Evolutionary conservation across 148 eudicot species (phyloP), one percentile per base, ranked within the genome.

Genomic region (Suaeda aralocaspica): DNA sequence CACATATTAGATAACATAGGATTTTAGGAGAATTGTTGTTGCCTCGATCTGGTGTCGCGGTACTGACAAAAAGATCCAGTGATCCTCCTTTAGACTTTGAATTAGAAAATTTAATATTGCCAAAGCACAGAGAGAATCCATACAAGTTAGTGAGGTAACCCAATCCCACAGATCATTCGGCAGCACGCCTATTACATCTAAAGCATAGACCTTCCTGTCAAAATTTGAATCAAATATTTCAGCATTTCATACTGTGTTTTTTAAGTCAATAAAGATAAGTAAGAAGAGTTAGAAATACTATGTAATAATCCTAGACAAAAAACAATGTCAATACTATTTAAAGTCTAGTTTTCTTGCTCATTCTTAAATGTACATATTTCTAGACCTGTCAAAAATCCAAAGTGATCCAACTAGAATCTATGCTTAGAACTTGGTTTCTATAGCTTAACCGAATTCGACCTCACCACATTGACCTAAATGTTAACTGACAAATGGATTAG

Each of bases 81-180:
- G 18, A 16, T n/a, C 21, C 4, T 49, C 6, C 5, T 49, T 3
- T 5, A 19, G 25, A 33, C 34, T 36, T 36, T 3, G 41, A 36
- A 36, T 36, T 8, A 36, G 41, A n/a, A n/a, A n/a, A 49, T 28
- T 42, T 45, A 29, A 21, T 62, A 62, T 34, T 55, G 56, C 7
- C 11, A 44, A n/a, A 5, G 10, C 48, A 31, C 52, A 14, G 6
- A n/a, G 5, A 36, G 29, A 39, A 55, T 1, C 26, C 82, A 56
- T 85, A 89, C 95, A 89, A 64, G 59, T 90, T 69, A 33, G 64
- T 62, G 70, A 90, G 92, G 77, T 55, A 80, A 71, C 84, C 81
- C 89, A 75, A 68, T 49, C 83, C 96, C 96, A 92, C 8, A 89
- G 88, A 75, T 86, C 97, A 25, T 92, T 84, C 6, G 97, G 96